Conservation (phyloP, 1,284 basidiomycete species). For the Neolentinus lepideus region DNA sequence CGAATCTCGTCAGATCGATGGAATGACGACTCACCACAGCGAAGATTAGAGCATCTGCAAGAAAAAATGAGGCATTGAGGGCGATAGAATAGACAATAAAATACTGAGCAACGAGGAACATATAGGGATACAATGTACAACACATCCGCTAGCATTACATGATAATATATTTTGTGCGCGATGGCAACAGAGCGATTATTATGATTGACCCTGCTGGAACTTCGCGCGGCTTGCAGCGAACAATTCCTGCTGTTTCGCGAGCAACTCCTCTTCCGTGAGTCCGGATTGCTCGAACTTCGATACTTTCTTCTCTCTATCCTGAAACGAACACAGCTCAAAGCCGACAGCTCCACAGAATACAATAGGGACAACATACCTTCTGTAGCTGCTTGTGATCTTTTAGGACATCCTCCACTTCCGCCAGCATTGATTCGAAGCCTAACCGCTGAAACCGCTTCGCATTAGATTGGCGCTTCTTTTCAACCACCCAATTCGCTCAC, state of each 20-base stretch:
- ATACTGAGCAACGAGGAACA: background rate
- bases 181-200: slow-evolving; percentile 2
- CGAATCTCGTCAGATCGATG: slow-evolving; percentile 38
- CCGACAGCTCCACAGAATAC: slow-evolving; percentile 6
- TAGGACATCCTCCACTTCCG: slow-evolving; percentile 87
- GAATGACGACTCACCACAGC: slow-evolving; percentile 61
- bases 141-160: background rate
- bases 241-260: slow-evolving; percentile 82
- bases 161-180: background rate
- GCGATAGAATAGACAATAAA: slow-evolving; percentile 8
- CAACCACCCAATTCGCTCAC: slow-evolving; percentile 34
- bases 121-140: slow-evolving; percentile 1
- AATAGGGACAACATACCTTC: slow-evolving; percentile 51
- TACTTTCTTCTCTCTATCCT: slow-evolving; percentile 85
- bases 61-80: slow-evolving; percentile 5
- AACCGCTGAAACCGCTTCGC: slow-evolving; percentile 47
- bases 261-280: slow-evolving; percentile 85
- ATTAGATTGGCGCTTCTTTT: background rate
- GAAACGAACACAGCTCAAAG: slow-evolving; percentile 7
- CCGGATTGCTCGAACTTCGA: slow-evolving; percentile 89
- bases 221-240: slow-evolving; percentile 85
- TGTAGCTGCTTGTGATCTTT: slow-evolving; percentile 94
- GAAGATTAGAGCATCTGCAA: slow-evolving; percentile 46
- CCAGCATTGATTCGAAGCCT: slow-evolving; percentile 84
- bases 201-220: slow-evolving; percentile 37